Percentiles rank a stretch among this genome's conserved stretches.
Evolutionary conservation across 805 yeast species (phyloP).

Genomic region (Candida sakaeoensis): DNA sequence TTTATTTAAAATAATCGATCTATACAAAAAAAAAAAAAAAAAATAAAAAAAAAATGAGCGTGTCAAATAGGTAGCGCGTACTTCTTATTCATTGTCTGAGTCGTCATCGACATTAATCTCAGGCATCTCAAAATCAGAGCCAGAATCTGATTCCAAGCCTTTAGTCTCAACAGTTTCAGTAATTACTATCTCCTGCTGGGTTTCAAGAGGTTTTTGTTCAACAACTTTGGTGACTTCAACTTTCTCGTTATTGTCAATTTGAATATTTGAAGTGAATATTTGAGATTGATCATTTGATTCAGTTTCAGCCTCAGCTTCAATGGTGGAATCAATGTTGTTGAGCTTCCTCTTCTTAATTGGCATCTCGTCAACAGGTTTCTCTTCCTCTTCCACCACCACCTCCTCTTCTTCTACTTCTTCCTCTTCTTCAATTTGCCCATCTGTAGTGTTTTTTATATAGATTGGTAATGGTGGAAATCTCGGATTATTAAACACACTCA

Average conservation of each 20-base stretch:
- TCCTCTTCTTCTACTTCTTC: conserved; percentile 40
- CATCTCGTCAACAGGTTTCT: conserved; percentile 18
- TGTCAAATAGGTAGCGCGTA: conserved; percentile 3
- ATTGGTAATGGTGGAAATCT: conserved; percentile 57
- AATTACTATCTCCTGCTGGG: conserved; percentile 1
- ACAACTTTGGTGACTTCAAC: conserved; percentile 7
- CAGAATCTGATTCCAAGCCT: conserved; percentile 27
- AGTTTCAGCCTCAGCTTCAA: neutral
- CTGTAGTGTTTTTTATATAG: conserved; percentile 14
- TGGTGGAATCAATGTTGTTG: conserved; percentile 8
- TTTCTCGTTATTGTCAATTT: conserved; percentile 9
- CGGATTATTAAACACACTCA: conserved; percentile 68
- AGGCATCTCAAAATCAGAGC: conserved; percentile 53
- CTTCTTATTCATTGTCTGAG: conserved; percentile 33
- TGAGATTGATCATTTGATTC: conserved; percentile 4
- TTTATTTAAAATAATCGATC: neutral
- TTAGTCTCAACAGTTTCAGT: conserved; percentile 1
- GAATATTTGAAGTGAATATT: conserved; percentile 2
- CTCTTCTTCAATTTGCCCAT: conserved; percentile 25
- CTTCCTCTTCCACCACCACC: conserved; percentile 10
- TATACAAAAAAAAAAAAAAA: too few species aligned
- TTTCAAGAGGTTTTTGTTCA: conserved; percentile 1
- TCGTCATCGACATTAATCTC: conserved; percentile 42
- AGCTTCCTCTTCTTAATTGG: conserved; percentile 22
- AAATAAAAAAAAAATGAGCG: neutral